Base-by-base conservation (phyloP, 176 grass and related monocot species). In the Guadua angustifolia region DNA sequence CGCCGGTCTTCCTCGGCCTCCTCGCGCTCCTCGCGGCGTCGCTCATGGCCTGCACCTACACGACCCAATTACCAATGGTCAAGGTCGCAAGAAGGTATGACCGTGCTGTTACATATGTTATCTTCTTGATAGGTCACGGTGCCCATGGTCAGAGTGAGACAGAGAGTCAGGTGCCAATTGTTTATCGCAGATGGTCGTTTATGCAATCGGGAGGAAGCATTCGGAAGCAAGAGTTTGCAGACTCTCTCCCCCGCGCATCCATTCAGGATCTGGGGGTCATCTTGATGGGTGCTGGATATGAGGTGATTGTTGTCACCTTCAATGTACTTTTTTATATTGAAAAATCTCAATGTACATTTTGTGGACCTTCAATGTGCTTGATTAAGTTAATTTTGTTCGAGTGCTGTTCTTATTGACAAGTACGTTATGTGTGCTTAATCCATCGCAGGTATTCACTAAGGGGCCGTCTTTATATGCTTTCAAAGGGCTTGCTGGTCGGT, bases 21-120 rank as follows among this genome's bases (percentile, higher is more conserved):
- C 73, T 95, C 56, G 83, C 85, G 14, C 91, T 98, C 45, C 95
- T 98, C 64, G 95, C 93, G 2, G 58, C 85, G 8, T 98, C 93
- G 19, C 89, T 98, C 0, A 98, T 98, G 95, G 93, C 95, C 21
- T 98, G 95, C 89, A 98, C 91, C 43, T 98, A 94, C 85, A 95
- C 91, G 4, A 98, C 94, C 60, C 96, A 98, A 45, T 71, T 98
- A 19, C 96, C 96, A 78, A 83, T 98, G 79, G 96, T 94, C 79
- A 98, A 98, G 89, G 89, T 95, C 46, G 93, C 93, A 0, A 93
- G 85, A 93, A 98, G 91, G 96, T 98, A 60, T 21, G 18, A 19
- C 33, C 9, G 21, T 38, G 13, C 43, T 87, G 65, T 21, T 64
- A 7, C 16, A n/a, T 2, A 42, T 4, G 14, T 4, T 22, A 6